Percentiles rank a stretch among this genome's conserved stretches.
Evolutionary conservation across 176 grass and related monocot species (phyloP).

Genomic region (Guadua angustifolia): DNA sequence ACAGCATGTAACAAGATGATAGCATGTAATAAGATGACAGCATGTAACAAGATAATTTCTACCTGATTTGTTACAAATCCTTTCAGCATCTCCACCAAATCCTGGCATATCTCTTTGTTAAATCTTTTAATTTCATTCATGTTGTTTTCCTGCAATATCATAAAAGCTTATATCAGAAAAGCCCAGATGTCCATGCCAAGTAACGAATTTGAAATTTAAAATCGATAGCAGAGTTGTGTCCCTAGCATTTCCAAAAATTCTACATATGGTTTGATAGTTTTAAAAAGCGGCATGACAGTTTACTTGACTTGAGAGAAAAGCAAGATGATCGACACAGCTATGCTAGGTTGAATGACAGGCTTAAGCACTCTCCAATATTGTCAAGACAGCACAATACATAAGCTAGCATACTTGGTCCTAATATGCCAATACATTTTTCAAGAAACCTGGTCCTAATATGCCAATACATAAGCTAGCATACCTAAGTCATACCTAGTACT

Average conservation of each 20-base stretch:
- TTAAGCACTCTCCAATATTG: conserved; percentile 1
- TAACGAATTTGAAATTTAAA: neutral
- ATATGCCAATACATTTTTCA: neutral
- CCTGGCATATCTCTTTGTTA: conserved; percentile 57
- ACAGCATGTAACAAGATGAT: too few relatives aligned
- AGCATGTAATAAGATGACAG: too few relatives aligned
- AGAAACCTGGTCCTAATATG: conserved; percentile 11
- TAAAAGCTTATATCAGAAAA: too few relatives aligned
- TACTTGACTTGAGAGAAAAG: neutral
- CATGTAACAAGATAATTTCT: too few relatives aligned
- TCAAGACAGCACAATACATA: neutral
- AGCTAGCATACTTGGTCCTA: too few relatives aligned
- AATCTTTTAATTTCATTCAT: conserved; percentile 71
- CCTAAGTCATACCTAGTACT: neutral
- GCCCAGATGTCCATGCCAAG: too few relatives aligned
- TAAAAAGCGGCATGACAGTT: neutral
- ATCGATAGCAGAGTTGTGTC: conserved; percentile 20
- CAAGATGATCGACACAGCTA: neutral
- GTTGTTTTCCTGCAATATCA: conserved; percentile 69
- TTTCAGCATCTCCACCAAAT: conserved; percentile 75
- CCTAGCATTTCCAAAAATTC: neutral
- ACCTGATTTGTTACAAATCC: conserved; percentile 82
- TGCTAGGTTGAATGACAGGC: conserved; percentile 18
- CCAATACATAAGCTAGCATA: conserved; percentile 7
- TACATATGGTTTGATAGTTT: neutral